A percentile compares a stretch with the other conserved stretches of the same genome.
phyloP scores from a whole-genome alignment of 2,329 filamentous ascomycete species.

The Neofusicoccum sp. region DNA sequence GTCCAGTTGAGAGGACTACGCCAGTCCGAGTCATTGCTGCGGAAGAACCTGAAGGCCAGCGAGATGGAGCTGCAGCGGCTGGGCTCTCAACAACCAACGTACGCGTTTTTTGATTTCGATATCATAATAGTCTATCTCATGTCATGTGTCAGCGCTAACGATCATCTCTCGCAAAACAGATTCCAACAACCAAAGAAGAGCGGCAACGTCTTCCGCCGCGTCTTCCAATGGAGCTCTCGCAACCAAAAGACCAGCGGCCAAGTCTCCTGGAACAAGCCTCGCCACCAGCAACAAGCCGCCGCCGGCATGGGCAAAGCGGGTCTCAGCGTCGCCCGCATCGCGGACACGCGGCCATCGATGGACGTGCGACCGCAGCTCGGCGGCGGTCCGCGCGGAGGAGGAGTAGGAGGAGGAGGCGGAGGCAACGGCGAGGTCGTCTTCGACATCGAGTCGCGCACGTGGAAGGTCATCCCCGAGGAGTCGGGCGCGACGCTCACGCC shows the following conservation, averaged over 20 bases:
- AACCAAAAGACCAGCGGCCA: conserved; percentile 4
- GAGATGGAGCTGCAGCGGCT: conserved; percentile 33
- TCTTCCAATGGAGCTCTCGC: conserved; percentile 15
- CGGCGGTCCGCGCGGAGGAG: not conserved
- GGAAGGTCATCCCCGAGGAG: not conserved
- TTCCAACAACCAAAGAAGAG: not conserved
- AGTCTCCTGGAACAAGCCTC: conserved; percentile 6
- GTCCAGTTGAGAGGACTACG: conserved; percentile 34
- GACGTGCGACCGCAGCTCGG: not conserved
- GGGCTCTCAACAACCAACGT: conserved; percentile 19
- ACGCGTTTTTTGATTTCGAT: too few species aligned
- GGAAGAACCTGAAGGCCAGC: conserved; percentile 32
- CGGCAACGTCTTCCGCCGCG: conserved; percentile 11
- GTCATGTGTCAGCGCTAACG: not conserved
- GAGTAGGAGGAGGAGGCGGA: too few species aligned
- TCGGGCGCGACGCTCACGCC: not conserved
- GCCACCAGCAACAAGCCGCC: not conserved
- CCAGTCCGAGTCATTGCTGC: conserved; percentile 29
- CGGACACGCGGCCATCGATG: not conserved
- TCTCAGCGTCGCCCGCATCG: not conserved
- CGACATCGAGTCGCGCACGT: conserved; percentile 9
- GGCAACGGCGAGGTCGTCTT: not conserved
- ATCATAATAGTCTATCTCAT: not conserved
- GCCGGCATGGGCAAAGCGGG: not conserved
- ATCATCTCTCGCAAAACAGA: not conserved